Conservation (phyloP, 2,329 filamentous ascomycete species). For the Aschersonia sp. region DNA sequence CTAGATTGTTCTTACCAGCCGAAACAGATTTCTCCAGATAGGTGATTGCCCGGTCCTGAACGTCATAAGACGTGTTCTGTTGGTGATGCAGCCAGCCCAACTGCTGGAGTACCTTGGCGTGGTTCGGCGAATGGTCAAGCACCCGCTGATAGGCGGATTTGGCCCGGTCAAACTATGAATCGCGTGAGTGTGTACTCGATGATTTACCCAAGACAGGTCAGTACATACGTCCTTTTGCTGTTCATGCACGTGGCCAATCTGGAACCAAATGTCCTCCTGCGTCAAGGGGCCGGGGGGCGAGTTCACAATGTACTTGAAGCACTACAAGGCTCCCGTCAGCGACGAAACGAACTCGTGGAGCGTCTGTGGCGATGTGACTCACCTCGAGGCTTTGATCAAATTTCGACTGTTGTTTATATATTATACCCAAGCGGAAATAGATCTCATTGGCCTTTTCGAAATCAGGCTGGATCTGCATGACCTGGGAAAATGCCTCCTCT, state of each 20-base stretch:
- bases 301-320: constrained; percentile 94
- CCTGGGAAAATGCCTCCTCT: constrained; percentile 94
- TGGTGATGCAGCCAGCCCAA: constrained; percentile 96
- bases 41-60: constrained; percentile 91
- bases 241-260: constrained; percentile 96
- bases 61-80: constrained; percentile 79
- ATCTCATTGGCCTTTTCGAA: constrained; percentile 99
- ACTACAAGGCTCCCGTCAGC: constrained; percentile 34
- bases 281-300: constrained; percentile 85
- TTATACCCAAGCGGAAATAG: constrained; percentile 97
- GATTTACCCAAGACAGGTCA: background rate
- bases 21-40: constrained; percentile 93
- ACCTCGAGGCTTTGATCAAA: constrained; percentile 86
- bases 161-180: constrained; percentile 67
- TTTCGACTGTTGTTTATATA: constrained; percentile 97
- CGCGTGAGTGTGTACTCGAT: background rate
- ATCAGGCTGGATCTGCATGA: constrained; percentile 95
- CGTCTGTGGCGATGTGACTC: constrained; percentile 11
- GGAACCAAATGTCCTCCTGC: constrained; percentile 98
- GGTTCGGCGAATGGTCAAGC: constrained; percentile 84
- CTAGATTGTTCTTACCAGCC: constrained; percentile 48
- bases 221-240: constrained; percentile 89
- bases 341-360: background rate
- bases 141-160: constrained; percentile 88
- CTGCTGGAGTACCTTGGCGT: constrained; percentile 96